Base-by-base conservation (phyloP, 768 basidiomycete species). In the Leucocoprinus sp. region DNA sequence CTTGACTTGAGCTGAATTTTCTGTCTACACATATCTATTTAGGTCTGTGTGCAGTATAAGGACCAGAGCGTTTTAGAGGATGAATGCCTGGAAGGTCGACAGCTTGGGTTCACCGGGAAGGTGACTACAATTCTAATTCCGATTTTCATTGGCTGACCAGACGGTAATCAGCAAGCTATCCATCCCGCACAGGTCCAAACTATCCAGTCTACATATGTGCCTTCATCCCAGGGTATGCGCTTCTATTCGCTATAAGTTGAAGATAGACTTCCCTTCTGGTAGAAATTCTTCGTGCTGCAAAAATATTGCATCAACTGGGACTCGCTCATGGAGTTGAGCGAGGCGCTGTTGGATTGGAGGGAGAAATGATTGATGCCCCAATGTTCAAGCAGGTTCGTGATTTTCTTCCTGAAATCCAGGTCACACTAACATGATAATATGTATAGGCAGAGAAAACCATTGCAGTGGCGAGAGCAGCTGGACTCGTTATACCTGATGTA, bases 41-140 rank as follows among this genome's bases (percentile, higher is more conserved):
- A 90, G 86, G 89, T 93, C 7, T 93, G 90, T 55, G 80, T 93
- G 27, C 82, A 93, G 56, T 93, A 92, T 64, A 85, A 83, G 55
- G 80, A 93, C 56, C 54, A 66, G 8, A 69, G 72, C 12, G 75
- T 75, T 48, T 66, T 96, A 23, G 62, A 65, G 52, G 79, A 84
- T 0, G 93, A 96, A 60, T 85, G 82, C 41, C 59, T 71, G 38
- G 92, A 96, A 53, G 93, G 88, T 0, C 63, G 84, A 37, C 66
- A 79, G 45, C 64, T 96, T 11, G 93, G 93, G 0, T 97, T 92
- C 57, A 84, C 82, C n/a, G 93, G 92, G 36, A 96, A 96, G 75
- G 91, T 80, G 38, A 15, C 39, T 37, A 7, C 17, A 8, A 45
- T 26, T 14, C 17, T n/a, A 3, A 8, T 41, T 24, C 24, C 4